Evolutionary conservation across 441 rosid genomes (phyloP), one percentile per base, ranked within the genome.

Genomic region (Pelargonium myrrhifolium): DNA sequence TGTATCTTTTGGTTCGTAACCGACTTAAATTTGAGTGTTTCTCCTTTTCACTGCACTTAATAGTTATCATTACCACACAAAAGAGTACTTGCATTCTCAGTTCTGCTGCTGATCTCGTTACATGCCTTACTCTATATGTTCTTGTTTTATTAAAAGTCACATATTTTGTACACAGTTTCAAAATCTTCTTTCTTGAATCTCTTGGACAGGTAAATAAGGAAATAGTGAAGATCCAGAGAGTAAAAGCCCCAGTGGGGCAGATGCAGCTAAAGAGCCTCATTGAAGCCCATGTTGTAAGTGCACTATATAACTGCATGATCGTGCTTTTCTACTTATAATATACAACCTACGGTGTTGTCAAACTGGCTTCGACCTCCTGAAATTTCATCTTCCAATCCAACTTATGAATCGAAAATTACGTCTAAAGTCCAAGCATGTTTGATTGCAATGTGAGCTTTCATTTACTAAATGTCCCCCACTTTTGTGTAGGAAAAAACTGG

Each of bases 171-270:
- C 1, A 37, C 40, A 37, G 40, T 37, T 37, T 37, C 6, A 37
- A 37, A 37, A 37, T 37, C 40, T 37, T 37, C 40, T 37, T 14
- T 24, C 11, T 59, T 22, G 15, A 22, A 59, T 24, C 26, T 68
- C 67, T 5, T 72, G 47, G 7, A 71, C 85, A 94, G 99, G 78
- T 92, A 14, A 94, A 94, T 74, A 84, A 79, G 76, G 97, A 94
- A 83, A 94, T 92, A 67, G 97, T 92, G 80, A 92, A 89, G 87
- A 82, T 87, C 56, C 98, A 94, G 75, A 85, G 96, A 78, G 93
- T 92, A 65, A 86, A 87, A 20, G 98, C 99, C 0, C 91, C 98
- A 71, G 99, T 90, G 73, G 99, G 99, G 21, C 98, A 92, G 80
- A 82, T 87, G 86, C 99, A 94, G 77, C 85, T 94, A 9, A 92